Evolutionary conservation across 495 filamentous ascomycete genomes (phyloP), one percentile per base, ranked within the genome.

Genomic region (Aspergillus ostianus): DNA sequence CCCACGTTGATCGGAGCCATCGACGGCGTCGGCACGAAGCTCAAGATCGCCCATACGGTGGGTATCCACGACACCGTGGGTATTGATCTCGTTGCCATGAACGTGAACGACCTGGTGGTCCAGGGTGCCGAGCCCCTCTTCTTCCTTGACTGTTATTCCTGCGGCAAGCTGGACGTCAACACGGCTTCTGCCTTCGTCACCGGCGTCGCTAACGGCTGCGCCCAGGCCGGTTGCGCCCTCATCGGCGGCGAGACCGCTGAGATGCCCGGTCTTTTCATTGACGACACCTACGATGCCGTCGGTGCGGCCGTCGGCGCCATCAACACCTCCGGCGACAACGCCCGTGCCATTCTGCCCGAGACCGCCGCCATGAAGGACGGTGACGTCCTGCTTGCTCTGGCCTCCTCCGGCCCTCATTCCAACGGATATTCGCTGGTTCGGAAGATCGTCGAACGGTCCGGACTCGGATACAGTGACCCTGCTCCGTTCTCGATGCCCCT

Each of bases 11-110:
- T 98, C 30, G 88, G 89, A 47, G 93, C 90, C 47, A 97, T 97
- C 61, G 95, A 98, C 71, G 94, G 94, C 55, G 90, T 98, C 18
- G 94, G 94, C 46, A 98, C 94, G 29, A 98, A 98, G 77, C 86
- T 97, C 61, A 93, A 92, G 78, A 90, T 98, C 64, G 95, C 94
- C 8, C 92, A 94, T 68, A 84, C 86, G 5, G 88, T 93, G 67
- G 81, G 85, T 54, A 90, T 96, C 76, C 93, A 97, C 76, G 86
- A 90, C 73, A 96, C 91, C 6, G 92, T 98, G 13, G 93, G 91
- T 62, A 91, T 98, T 66, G 94, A 98, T 71, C 83, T 98, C 13
- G 95, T 98, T 2, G 94, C 94, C 62, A 98, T 98, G 95, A 96
- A 95, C 72, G 94, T 97, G 68, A 98, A 98, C 74, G 94, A 98